These are phyloP conservation scores for Lasiosphaeriaceae sp. DNA, from an alignment of 495 filamentous ascomycete species.

Conservation along the genomic window DNA sequence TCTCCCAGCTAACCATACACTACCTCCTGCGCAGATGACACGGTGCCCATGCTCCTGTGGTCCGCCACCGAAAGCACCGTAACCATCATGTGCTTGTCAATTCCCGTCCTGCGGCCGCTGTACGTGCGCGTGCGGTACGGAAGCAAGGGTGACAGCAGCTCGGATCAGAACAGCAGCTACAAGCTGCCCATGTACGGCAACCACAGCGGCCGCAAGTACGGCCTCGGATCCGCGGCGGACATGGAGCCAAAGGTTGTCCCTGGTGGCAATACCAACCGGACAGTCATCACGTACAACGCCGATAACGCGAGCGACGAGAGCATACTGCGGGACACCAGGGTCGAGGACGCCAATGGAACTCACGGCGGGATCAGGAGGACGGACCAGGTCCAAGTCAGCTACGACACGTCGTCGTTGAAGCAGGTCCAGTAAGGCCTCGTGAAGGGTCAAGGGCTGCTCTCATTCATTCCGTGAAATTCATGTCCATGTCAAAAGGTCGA, in stretches of 20 bases:
- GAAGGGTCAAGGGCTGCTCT: background rate
- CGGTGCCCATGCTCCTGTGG: constrained; percentile 12
- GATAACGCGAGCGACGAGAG: constrained; percentile 5
- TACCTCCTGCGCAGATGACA: constrained; percentile 7
- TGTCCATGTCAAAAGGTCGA: background rate
- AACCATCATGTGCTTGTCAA: constrained; percentile 12
- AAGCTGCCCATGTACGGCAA: constrained; percentile 7
- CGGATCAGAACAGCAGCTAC: background rate
- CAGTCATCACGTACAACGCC: constrained; percentile 4
- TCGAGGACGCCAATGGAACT: background rate
- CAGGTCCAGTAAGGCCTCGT: background rate
- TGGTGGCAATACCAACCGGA: background rate
- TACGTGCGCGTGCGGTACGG: constrained; percentile 4
- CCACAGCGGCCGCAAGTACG: constrained; percentile 4
- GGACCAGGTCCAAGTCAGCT: constrained; percentile 1
- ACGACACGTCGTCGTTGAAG: background rate
- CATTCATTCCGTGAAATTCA: background rate
- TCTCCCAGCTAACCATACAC: background rate
- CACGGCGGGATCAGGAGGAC: constrained; percentile 1
- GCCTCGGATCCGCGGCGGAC: background rate
- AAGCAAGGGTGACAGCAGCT: constrained; percentile 2
- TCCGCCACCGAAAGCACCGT: constrained; percentile 12
- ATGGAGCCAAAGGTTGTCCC: background rate
- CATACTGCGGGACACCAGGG: background rate
- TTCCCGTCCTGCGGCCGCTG: constrained; percentile 13